Percentiles rank a stretch among this genome's conserved stretches.
Conservation (phyloP, 2,329 filamentous ascomycete species). For the Seiridium unicorne region DNA sequence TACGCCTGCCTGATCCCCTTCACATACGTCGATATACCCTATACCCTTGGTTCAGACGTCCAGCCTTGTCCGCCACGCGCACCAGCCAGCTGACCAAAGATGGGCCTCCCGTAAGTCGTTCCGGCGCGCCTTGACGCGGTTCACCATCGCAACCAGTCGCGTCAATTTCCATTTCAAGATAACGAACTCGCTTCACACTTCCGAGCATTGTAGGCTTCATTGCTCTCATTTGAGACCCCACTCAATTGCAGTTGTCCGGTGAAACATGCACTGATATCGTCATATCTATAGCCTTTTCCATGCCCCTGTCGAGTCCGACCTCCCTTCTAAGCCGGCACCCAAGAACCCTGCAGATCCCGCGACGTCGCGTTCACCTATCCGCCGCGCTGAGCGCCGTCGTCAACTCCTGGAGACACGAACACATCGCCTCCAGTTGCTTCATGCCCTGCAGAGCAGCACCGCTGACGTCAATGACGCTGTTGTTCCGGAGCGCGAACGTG, state of each 20-base stretch:
- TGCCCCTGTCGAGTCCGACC: slow-evolving; percentile 43
- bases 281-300: slow-evolving; percentile 38
- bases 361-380: slow-evolving; percentile 37
- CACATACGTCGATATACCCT: background rate
- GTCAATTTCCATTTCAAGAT: background rate
- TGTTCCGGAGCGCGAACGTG: background rate
- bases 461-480: background rate
- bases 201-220: background rate
- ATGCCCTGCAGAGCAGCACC: slow-evolving; percentile 17
- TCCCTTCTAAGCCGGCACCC: slow-evolving; percentile 31
- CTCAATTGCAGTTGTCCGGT: background rate
- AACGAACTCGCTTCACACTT: background rate
- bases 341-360: slow-evolving; percentile 24
- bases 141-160: slow-evolving; percentile 1
- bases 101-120: slow-evolving; percentile 12
- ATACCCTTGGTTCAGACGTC: background rate
- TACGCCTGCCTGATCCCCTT: background rate
- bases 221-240: background rate
- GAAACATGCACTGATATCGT: background rate
- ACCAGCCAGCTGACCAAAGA: slow-evolving; percentile 2
- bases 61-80: background rate
- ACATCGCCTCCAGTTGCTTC: slow-evolving; percentile 26
- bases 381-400: slow-evolving; percentile 27
- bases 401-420: slow-evolving; percentile 31
- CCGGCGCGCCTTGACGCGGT: slow-evolving; percentile 3